These are phyloP conservation scores for Metschnikowia kofuensis DNA, from an alignment of 805 yeast genomes.

Conservation along the genomic window DNA sequence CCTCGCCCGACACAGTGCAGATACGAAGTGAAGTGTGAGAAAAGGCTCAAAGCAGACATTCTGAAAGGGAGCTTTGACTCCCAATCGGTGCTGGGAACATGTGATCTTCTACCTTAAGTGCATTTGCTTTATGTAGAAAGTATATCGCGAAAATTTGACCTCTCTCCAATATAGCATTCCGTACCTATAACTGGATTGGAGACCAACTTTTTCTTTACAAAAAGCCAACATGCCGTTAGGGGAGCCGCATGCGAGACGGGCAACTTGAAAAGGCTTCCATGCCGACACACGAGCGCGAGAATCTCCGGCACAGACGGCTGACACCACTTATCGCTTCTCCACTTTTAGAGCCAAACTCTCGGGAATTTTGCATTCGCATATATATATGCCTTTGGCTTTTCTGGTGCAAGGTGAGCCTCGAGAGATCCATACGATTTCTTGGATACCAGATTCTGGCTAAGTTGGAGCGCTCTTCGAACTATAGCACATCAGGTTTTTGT, in stretches of 20 bases:
- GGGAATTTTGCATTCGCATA: neutral
- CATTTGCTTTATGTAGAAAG: too few relatives aligned
- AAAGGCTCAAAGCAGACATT: neutral
- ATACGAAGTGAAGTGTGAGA: neutral
- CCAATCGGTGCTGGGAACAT: too few relatives aligned
- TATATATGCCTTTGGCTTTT: too few relatives aligned
- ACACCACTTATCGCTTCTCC: neutral
- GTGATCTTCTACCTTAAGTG: too few relatives aligned
- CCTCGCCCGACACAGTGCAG: neutral
- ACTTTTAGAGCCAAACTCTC: neutral
- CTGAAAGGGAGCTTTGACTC: too few relatives aligned
- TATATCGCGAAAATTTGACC: neutral
- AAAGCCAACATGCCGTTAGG: neutral
- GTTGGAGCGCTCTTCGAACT: neutral
- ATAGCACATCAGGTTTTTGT: too few relatives aligned
- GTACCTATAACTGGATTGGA: neutral
- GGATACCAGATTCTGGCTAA: neutral
- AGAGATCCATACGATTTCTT: too few relatives aligned
- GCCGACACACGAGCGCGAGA: conserved; percentile 1
- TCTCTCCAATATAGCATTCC: neutral
- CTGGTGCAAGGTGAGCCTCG: too few relatives aligned
- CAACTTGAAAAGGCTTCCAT: neutral
- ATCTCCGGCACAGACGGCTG: conserved; percentile 1
- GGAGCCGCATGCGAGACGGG: conserved; percentile 1
- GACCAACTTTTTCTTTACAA: neutral